A percentile compares a stretch with the other conserved stretches of the same genome.
Conservation (phyloP, 352 stramenopile species). For the Poterioochromonas sp. region DNA sequence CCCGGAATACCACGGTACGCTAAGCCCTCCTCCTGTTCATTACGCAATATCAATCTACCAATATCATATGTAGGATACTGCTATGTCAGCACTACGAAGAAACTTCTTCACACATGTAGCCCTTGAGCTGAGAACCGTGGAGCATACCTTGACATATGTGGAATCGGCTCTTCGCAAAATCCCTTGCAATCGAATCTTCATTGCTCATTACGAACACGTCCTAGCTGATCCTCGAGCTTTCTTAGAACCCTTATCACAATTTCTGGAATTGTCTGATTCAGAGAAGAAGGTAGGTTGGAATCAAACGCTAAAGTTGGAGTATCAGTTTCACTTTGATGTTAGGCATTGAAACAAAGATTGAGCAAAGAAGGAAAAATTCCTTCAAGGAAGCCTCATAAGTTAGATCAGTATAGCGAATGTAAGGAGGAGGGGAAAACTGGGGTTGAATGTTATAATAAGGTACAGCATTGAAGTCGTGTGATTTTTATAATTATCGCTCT, state of each 20-base stretch:
- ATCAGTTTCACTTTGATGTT: not conserved
- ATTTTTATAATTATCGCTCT: too few species aligned
- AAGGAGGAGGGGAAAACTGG: not conserved
- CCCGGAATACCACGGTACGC: constrained; percentile 4
- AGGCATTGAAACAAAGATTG: not conserved
- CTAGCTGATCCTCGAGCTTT: not conserved
- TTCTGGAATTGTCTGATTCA: not conserved
- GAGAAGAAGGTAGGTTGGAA: not conserved
- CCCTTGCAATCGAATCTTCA: constrained; percentile 5
- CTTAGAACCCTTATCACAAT: constrained; percentile 8
- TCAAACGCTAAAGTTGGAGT: not conserved
- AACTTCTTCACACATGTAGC: not conserved
- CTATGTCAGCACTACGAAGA: not conserved
- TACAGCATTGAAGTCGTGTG: too few species aligned
- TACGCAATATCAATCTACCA: not conserved
- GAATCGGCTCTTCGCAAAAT: not conserved
- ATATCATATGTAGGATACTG: constrained; percentile 8
- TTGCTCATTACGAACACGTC: constrained; percentile 20
- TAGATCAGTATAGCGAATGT: constrained; percentile 10
- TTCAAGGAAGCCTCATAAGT: not conserved
- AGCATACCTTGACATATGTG: constrained; percentile 12
- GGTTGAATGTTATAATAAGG: constrained; percentile 1
- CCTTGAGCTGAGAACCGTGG: not conserved
- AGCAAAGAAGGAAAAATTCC: not conserved
- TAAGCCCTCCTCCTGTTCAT: not conserved